A percentile compares a stretch with the other conserved stretches of the same genome.
phyloP scores from a whole-genome alignment of 2,329 filamentous ascomycete species.

The Clarireedia sp. region DNA sequence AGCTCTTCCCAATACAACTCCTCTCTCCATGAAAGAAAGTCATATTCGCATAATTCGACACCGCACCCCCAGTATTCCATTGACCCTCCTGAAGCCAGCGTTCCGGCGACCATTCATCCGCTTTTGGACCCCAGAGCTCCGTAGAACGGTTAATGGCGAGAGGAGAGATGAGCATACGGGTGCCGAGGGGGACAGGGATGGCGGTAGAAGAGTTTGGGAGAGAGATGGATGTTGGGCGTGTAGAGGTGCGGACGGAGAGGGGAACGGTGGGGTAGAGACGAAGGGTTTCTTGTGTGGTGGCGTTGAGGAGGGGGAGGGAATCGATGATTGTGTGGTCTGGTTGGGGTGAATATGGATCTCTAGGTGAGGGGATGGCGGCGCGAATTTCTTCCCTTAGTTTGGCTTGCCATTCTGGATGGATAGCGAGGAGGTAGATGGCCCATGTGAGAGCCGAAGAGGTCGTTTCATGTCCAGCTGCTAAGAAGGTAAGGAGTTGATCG shows the following conservation, averaged over 20 bases:
- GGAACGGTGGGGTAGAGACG: slow-evolving; percentile 62
- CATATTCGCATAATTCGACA: slow-evolving; percentile 68
- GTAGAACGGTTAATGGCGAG: slow-evolving; percentile 49
- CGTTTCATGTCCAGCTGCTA: slow-evolving; percentile 73
- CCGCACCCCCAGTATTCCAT: slow-evolving; percentile 53
- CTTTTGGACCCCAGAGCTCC: slow-evolving; percentile 53
- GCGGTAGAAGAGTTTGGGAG: slow-evolving; percentile 48
- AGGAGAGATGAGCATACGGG: slow-evolving; percentile 45
- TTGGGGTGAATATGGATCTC: slow-evolving; percentile 42
- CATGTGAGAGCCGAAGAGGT: slow-evolving; percentile 67
- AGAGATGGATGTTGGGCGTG: slow-evolving; percentile 46
- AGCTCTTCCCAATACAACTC: slow-evolving; percentile 74
- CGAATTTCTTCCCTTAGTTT: slow-evolving; percentile 54
- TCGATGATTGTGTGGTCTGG: slow-evolving; percentile 49
- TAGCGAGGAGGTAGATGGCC: slow-evolving; percentile 55
- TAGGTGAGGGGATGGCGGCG: slow-evolving; percentile 39
- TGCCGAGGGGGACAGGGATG: slow-evolving; percentile 50
- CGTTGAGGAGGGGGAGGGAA: slow-evolving; percentile 56
- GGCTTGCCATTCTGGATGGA: slow-evolving; percentile 48
- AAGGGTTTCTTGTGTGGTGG: slow-evolving; percentile 58
- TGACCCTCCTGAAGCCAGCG: slow-evolving; percentile 37
- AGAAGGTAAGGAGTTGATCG: slow-evolving; percentile 82
- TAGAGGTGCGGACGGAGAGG: slow-evolving; percentile 52
- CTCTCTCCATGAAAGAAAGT: slow-evolving; percentile 81
- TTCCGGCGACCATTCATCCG: slow-evolving; percentile 52